These are phyloP conservation scores for Lactarius evosmus DNA, from an alignment of 768 basidiomycete species.

Conservation along the genomic window DNA sequence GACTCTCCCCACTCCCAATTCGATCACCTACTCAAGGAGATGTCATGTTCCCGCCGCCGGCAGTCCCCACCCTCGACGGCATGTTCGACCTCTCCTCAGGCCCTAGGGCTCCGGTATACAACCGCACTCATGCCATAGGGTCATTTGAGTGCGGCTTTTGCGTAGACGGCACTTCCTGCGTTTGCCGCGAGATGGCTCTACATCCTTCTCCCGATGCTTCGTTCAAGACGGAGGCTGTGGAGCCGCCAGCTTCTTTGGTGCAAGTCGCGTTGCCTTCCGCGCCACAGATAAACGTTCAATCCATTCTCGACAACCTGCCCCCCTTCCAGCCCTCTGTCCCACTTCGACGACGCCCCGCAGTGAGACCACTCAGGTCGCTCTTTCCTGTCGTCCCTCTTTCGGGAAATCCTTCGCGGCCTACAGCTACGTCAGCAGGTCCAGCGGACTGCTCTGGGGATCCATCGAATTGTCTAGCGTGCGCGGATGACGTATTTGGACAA, in stretches of 20 bases:
- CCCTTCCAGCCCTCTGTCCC: constrained; percentile 81
- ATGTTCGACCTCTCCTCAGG: constrained; percentile 41
- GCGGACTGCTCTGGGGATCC: constrained; percentile 80
- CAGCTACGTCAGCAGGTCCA: constrained; percentile 30
- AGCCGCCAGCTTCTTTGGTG: constrained; percentile 26
- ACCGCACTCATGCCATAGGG: constrained; percentile 35
- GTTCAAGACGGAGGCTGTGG: constrained; percentile 33
- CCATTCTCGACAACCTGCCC: constrained; percentile 73
- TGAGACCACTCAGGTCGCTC: constrained; percentile 44
- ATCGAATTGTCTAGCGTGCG: constrained; percentile 79
- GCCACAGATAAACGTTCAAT: constrained; percentile 35
- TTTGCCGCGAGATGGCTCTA: constrained; percentile 67
- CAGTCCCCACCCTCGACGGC: constrained; percentile 34
- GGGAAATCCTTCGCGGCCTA: constrained; percentile 30
- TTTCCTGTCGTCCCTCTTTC: constrained; percentile 48
- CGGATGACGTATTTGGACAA: constrained; percentile 80
- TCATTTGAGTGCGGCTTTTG: constrained; percentile 75
- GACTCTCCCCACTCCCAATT: constrained; percentile 36
- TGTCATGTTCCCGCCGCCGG: constrained; percentile 33
- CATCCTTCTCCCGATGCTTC: constrained; percentile 39
- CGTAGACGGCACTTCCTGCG: constrained; percentile 62
- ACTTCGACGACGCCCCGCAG: constrained; percentile 55
- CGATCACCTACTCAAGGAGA: constrained; percentile 33
- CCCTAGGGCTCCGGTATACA: constrained; percentile 31
- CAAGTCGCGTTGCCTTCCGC: constrained; percentile 23